Evolutionary conservation across 2,329 filamentous ascomycete genomes (phyloP).

Genomic region (Helotiales sp.): DNA sequence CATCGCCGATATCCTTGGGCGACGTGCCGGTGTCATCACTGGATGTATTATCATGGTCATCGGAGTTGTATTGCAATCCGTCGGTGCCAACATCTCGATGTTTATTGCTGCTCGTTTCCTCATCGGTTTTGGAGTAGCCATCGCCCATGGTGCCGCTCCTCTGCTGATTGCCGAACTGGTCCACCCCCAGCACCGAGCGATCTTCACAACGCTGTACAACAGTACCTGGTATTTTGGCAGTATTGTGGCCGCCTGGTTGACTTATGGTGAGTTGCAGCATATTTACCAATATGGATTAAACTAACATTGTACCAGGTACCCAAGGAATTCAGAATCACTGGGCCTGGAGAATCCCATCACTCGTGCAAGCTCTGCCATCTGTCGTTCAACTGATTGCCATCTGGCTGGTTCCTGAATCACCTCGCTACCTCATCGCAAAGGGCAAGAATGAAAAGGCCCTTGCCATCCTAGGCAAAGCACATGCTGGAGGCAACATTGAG

Average conservation of each 20-base stretch:
- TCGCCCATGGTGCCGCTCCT: slow-evolving; percentile 32
- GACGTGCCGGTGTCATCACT: slow-evolving; percentile 47
- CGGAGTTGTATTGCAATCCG: slow-evolving; percentile 43
- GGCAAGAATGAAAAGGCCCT: slow-evolving; percentile 50
- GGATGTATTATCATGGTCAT: slow-evolving; percentile 47
- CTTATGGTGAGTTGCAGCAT: slow-evolving; percentile 34
- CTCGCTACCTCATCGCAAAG: slow-evolving; percentile 43
- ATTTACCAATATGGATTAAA: not conserved
- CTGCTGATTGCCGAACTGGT: slow-evolving; percentile 46
- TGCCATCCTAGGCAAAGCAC: slow-evolving; percentile 49
- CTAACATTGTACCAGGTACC: slow-evolving; percentile 31
- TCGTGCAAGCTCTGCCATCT: slow-evolving; percentile 35
- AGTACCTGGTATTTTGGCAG: slow-evolving; percentile 45
- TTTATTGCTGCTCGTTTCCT: slow-evolving; percentile 44
- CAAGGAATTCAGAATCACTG: slow-evolving; percentile 37
- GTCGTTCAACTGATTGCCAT: slow-evolving; percentile 29
- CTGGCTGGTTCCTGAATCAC: slow-evolving; percentile 40
- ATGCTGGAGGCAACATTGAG: slow-evolving; percentile 39
- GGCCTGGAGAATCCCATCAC: slow-evolving; percentile 37
- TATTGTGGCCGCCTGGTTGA: slow-evolving; percentile 47
- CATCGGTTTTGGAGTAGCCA: slow-evolving; percentile 38
- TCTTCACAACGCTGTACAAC: slow-evolving; percentile 49
- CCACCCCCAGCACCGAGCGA: slow-evolving; percentile 49
- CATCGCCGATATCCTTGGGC: slow-evolving; percentile 47
- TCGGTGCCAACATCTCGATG: slow-evolving; percentile 41